These are phyloP conservation scores for Fistulinella prunicolor DNA, from an alignment of 768 basidiomycete genomes.

Conservation along the genomic window DNA sequence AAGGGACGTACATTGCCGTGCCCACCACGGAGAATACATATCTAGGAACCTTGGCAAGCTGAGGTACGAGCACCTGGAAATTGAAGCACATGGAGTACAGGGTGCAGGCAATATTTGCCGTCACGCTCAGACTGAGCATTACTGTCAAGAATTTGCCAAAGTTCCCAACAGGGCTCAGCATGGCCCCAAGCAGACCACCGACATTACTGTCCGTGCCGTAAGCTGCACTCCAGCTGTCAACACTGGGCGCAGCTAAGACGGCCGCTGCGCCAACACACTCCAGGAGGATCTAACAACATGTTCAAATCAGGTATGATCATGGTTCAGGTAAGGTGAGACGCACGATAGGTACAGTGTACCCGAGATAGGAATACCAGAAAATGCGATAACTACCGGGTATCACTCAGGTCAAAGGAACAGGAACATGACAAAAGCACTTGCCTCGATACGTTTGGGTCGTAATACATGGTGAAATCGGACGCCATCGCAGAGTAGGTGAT, in stretches of 20 bases:
- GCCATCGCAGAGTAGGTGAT: constrained; percentile 59
- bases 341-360: constrained; percentile 60
- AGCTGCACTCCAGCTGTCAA: constrained; percentile 54
- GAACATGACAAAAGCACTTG: constrained; percentile 22
- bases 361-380: constrained; percentile 63
- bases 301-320: background rate
- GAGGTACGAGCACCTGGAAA: constrained; percentile 66
- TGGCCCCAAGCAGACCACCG: constrained; percentile 61
- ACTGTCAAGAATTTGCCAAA: constrained; percentile 74
- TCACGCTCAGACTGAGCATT: constrained; percentile 70
- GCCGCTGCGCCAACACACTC: constrained; percentile 69
- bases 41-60: constrained; percentile 55
- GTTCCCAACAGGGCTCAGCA: constrained; percentile 56
- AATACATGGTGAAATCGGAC: constrained; percentile 77
- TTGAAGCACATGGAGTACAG: constrained; percentile 80
- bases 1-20: constrained; percentile 56
- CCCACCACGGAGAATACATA: constrained; percentile 68
- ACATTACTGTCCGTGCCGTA: constrained; percentile 54
- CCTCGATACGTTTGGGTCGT: constrained; percentile 56
- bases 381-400: constrained; percentile 47
- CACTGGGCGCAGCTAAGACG: constrained; percentile 50
- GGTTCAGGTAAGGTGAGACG: constrained; percentile 26
- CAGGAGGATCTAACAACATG: constrained; percentile 31
- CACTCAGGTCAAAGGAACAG: constrained; percentile 7
- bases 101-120: constrained; percentile 77